phyloP scores from a whole-genome alignment of 768 basidiomycete species.

The Mycena vitilis region DNA sequence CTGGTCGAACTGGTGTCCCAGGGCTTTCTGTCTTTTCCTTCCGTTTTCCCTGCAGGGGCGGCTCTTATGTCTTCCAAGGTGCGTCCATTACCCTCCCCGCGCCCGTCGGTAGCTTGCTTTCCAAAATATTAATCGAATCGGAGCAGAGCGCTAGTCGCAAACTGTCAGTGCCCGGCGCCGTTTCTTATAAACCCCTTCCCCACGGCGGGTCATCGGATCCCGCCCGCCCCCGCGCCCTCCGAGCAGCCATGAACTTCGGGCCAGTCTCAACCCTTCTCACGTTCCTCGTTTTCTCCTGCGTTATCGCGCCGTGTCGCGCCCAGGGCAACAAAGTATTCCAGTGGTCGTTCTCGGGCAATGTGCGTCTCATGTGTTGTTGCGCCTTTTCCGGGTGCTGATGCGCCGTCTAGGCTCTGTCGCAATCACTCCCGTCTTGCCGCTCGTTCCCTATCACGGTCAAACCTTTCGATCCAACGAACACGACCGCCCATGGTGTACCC shows the following conservation, averaged over 20 bases:
- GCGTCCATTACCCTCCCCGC: not conserved
- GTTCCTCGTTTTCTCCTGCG: constrained; percentile 30
- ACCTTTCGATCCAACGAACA: constrained; percentile 35
- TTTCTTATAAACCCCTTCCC: constrained; percentile 21
- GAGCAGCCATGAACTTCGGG: constrained; percentile 30
- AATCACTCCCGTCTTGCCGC: constrained; percentile 40
- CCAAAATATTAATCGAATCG: not conserved
- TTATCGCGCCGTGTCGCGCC: constrained; percentile 23
- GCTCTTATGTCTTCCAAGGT: constrained; percentile 37
- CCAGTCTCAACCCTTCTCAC: constrained; percentile 30
- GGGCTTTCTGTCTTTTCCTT: constrained; percentile 35
- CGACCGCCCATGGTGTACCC: constrained; percentile 38
- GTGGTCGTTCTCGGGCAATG: constrained; percentile 26
- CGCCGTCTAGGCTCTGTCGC: constrained; percentile 30
- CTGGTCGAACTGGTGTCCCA: constrained; percentile 37
- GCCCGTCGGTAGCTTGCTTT: not conserved
- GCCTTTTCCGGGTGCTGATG: not conserved
- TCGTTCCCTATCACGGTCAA: constrained; percentile 37
- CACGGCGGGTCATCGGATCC: constrained; percentile 31
- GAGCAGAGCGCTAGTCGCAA: constrained; percentile 38
- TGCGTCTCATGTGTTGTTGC: constrained; percentile 6
- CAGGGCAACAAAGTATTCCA: constrained; percentile 33
- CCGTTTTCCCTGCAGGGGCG: constrained; percentile 28
- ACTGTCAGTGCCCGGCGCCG: constrained; percentile 37
- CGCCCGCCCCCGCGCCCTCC: constrained; percentile 17